These are phyloP conservation scores for Anthostomella pinea DNA, from an alignment of 2,329 filamentous ascomycete genomes.

Conservation along the genomic window DNA sequence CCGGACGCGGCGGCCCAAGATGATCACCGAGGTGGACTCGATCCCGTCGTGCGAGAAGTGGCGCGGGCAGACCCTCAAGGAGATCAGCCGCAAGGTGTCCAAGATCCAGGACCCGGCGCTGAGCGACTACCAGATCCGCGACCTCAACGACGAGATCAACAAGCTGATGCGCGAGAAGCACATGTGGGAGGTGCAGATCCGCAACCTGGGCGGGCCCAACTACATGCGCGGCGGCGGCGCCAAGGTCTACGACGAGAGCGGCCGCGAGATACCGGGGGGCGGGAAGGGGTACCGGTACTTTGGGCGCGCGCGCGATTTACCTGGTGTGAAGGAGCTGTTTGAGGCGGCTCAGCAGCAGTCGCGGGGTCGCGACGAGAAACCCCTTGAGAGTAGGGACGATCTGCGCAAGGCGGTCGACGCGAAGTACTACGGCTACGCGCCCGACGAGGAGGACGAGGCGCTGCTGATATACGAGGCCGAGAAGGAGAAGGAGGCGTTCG, in stretches of 20 bases:
- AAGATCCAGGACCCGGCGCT: constrained; percentile 89
- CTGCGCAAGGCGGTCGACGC: constrained; percentile 79
- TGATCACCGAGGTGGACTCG: constrained; percentile 80
- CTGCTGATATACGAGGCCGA: constrained; percentile 76
- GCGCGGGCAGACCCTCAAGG: constrained; percentile 95
- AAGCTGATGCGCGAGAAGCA: constrained; percentile 98
- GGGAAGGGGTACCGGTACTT: constrained; percentile 95
- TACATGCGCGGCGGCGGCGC: constrained; percentile 76
- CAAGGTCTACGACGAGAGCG: constrained; percentile 71
- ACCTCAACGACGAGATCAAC: constrained; percentile 99
- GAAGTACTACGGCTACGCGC: constrained; percentile 91
- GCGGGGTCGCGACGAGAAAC: constrained; percentile 57
- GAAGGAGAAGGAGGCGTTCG: constrained; percentile 79
- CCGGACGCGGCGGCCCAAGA: constrained; percentile 83
- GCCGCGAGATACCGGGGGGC: constrained; percentile 67
- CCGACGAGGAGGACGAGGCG: constrained; percentile 84
- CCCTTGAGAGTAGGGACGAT: constrained; percentile 66
- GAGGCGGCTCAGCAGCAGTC: constrained; percentile 65
- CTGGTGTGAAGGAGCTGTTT: constrained; percentile 94
- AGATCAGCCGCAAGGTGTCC: constrained; percentile 94
- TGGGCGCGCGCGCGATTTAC: constrained; percentile 82
- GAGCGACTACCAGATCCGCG: constrained; percentile 95
- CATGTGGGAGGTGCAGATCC: constrained; percentile 97
- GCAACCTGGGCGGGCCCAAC: constrained; percentile 93
- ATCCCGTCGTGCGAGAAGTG: constrained; percentile 94